These are phyloP conservation scores for Artomyces pyxidatus DNA, from an alignment of 768 basidiomycete genomes.

Conservation along the genomic window DNA sequence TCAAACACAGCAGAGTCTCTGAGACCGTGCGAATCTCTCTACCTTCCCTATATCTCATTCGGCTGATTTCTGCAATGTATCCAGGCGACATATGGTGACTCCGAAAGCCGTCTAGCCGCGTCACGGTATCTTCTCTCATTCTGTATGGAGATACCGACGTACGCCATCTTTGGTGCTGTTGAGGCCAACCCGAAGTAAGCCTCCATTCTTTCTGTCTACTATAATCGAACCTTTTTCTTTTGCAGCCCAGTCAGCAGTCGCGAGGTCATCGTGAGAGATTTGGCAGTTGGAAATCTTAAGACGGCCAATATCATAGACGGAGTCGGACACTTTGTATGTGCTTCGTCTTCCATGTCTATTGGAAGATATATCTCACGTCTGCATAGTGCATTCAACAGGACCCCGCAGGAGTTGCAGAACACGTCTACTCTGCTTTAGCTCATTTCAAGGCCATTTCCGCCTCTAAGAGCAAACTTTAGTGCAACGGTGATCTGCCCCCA, in stretches of 20 bases:
- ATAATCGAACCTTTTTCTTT: not conserved
- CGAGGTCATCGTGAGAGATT: not conserved
- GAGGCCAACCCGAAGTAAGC: slow-evolving; percentile 8
- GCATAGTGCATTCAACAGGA: not conserved
- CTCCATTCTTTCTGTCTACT: not conserved
- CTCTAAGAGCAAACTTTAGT: too few relatives aligned
- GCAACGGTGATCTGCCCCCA: too few relatives aligned
- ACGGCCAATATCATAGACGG: slow-evolving; percentile 5
- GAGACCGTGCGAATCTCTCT: slow-evolving; percentile 28
- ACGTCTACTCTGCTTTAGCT: too few relatives aligned
- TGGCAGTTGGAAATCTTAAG: slow-evolving; percentile 2
- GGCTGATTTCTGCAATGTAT: not conserved
- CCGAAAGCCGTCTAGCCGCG: not conserved
- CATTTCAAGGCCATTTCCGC: too few relatives aligned
- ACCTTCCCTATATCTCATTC: not conserved
- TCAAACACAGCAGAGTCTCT: slow-evolving; percentile 37
- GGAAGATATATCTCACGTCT: not conserved
- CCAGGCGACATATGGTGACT: slow-evolving; percentile 8
- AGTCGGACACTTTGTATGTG: slow-evolving; percentile 11
- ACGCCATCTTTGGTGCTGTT: slow-evolving; percentile 10
- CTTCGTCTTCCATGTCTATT: not conserved
- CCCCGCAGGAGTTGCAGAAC: not conserved
- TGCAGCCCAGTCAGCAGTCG: slow-evolving; percentile 6
- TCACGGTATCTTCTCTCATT: slow-evolving; percentile 6
- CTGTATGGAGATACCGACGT: slow-evolving; percentile 11